Base-by-base conservation (phyloP, 2,329 filamentous ascomycete genomes). In the Pyrenophora graminea region DNA sequence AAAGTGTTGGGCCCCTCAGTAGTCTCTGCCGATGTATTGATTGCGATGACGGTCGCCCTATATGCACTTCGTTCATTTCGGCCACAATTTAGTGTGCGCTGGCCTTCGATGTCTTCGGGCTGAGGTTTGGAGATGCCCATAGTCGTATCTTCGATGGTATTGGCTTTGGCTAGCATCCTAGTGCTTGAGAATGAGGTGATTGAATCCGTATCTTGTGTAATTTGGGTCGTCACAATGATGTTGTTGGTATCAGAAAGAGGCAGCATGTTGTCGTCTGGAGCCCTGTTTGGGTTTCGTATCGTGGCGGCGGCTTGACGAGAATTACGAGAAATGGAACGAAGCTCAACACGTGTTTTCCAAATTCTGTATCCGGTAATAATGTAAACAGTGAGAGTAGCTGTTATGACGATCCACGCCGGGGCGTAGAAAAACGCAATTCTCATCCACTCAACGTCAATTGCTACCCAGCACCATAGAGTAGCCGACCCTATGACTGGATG, bases 391-490 rank as follows among this genome's bases (percentile, higher is more conserved):
- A 87, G 78, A 0, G 85, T 89, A 33, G 82, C 56, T 12, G 80
- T 56, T 31, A 89, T 86, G 6, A 83, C 75, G 30, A 87, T 38
- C 69, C 86, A 89, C 49, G 88, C 80, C 5, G 86, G 86, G 0
- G 78, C 86, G 63, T 94, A 95, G 68, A 92, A 93, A 23, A 85
- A 82, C 3, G 83, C 82, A 50, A 94, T 85, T 33, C 90, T 86
- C 71, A 89, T 83, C 51, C 86, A 81, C 48, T 90, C 86, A 82
- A 86, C 91, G 4, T 82, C 73, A 2, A 76, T 66, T 2, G 80
- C 76, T 15, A 94, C 79, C 90, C 90, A 94, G 68, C 90, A 95
- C 90, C 90, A 95, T 18, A 94, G 73, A 1, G 82, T 84, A 23
- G 90, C 90, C 60, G 88, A 80, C 1, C 89, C 90, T 67, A 92